Base-by-base conservation (phyloP, 73 alveolate genomes). In the Paraurostyla sp. region DNA sequence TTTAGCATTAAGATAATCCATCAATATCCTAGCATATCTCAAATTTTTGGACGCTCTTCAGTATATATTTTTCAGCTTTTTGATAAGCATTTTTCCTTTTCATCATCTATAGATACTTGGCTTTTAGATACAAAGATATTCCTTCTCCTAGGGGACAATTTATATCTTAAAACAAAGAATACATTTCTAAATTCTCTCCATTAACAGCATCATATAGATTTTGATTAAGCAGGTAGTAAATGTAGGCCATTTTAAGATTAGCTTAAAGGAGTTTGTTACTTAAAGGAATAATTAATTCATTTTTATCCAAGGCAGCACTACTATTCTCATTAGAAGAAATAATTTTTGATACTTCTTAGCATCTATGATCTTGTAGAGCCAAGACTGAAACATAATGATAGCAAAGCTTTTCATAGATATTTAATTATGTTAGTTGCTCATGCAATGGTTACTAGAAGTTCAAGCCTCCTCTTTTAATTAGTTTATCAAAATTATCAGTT, bases 121-220 rank as follows among this genome's bases (percentile, higher is more conserved):
- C 86, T 48, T 73, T 73, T 1, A 73, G 65, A 46, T 73, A 73
- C n/a, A 73, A 38, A 11, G 86, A 73, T 1, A 73, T 73, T 16
- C 71, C 86, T 73, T 73, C 86, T 13, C 86, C 86, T 48, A 73
- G 46, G 15, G 71, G 51, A 25, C 86, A 73, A 30, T 73, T 73
- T 13, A 73, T 73, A 25, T 73, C 65, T 46, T 73, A 73, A 38
- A 73, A 73, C 32, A 73, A 49, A 15, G 86, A 73, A 29, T 73
- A 48, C n/a, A 73, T 16, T 48, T 73, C 86, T 43, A 73, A 36
- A 73, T 73, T 73, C 41, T 73, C 86, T 6, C 86, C 86, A 73
- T 43, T 73, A 18, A 73, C 86, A 43, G 86, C 86, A 73, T 73
- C 86, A 73, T 73, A 73, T 73, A 45, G 42, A 36, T 49, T 49